phyloP scores from a whole-genome alignment of 2,329 filamentous ascomycete species.

The Scedosporium aurantiacum region DNA sequence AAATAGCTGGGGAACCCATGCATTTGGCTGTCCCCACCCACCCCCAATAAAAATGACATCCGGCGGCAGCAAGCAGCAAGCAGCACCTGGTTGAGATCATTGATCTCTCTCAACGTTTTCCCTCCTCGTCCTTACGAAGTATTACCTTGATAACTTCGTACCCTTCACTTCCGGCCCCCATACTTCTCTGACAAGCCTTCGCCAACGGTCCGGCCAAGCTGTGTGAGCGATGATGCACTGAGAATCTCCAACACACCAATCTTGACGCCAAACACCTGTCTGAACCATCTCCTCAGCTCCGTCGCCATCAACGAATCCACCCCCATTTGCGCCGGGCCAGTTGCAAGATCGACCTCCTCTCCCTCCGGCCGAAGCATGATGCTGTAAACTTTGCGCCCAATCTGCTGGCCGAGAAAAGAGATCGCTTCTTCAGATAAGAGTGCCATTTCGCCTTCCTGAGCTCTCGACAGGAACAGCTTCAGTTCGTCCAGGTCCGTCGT shows the following conservation, averaged over 20 bases:
- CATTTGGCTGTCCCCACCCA: too few relatives aligned
- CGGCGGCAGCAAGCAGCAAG: too few relatives aligned
- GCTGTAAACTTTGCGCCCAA: not conserved
- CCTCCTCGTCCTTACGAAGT: not conserved
- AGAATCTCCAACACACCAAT: not conserved
- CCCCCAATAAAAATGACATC: too few relatives aligned
- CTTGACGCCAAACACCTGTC: conserved; percentile 3
- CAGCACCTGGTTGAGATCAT: too few relatives aligned
- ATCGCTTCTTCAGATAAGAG: not conserved
- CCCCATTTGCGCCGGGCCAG: not conserved
- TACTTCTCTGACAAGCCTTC: not conserved
- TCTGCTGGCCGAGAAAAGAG: not conserved
- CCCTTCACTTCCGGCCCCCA: not conserved
- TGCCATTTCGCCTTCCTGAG: not conserved
- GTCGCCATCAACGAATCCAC: conserved; percentile 3
- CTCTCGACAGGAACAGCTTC: not conserved
- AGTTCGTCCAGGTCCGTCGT: not conserved
- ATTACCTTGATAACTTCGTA: too few relatives aligned
- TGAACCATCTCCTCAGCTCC: conserved; percentile 2
- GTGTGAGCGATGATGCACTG: not conserved
- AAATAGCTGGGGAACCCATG: too few relatives aligned
- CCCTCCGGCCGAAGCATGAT: conserved; percentile 1
- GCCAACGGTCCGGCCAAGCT: not conserved
- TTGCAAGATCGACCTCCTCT: not conserved
- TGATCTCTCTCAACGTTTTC: not conserved